phyloP scores from a whole-genome alignment of 352 stramenopile genomes.

The Phytophthora hibernalis region DNA sequence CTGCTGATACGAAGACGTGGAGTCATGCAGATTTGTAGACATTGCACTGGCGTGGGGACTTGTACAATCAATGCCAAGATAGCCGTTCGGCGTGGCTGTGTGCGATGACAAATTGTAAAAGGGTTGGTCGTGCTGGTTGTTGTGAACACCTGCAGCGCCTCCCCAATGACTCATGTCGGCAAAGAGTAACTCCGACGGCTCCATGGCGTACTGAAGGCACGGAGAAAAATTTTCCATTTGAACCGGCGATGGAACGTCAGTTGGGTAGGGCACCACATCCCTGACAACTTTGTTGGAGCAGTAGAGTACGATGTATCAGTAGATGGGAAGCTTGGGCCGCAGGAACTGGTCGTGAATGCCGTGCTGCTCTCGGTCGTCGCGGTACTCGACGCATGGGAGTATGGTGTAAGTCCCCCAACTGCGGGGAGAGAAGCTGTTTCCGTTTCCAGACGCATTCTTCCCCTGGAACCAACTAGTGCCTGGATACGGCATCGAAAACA shows the following conservation, averaged over 20 bases:
- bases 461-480: slow-evolving; percentile 42
- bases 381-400: slow-evolving; percentile 12
- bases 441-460: slow-evolving; percentile 13
- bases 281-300: slow-evolving; percentile 22
- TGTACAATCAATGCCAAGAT: slow-evolving; percentile 25
- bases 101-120: slow-evolving; percentile 32
- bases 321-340: slow-evolving; percentile 30
- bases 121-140: slow-evolving; percentile 32
- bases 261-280: slow-evolving; percentile 22
- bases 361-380: slow-evolving; percentile 18
- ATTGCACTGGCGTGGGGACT: slow-evolving; percentile 11
- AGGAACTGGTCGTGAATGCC: slow-evolving; percentile 18
- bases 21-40: slow-evolving; percentile 19
- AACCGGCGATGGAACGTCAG: slow-evolving; percentile 34
- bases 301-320: slow-evolving; percentile 9
- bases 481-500: slow-evolving; percentile 43
- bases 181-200: slow-evolving; percentile 50
- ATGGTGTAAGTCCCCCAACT: slow-evolving; percentile 29
- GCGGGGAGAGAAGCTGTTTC: slow-evolving; percentile 33
- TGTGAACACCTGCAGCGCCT: slow-evolving; percentile 19
- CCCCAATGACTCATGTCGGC: slow-evolving; percentile 42
- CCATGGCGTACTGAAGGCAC: slow-evolving; percentile 39
- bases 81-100: slow-evolving; percentile 6
- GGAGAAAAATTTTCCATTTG: slow-evolving; percentile 55
- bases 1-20: slow-evolving; percentile 28